Evolutionary conservation across 495 filamentous ascomycete species (phyloP), one percentile per base, ranked within the genome.

Genomic region (Hamigera avellanea): DNA sequence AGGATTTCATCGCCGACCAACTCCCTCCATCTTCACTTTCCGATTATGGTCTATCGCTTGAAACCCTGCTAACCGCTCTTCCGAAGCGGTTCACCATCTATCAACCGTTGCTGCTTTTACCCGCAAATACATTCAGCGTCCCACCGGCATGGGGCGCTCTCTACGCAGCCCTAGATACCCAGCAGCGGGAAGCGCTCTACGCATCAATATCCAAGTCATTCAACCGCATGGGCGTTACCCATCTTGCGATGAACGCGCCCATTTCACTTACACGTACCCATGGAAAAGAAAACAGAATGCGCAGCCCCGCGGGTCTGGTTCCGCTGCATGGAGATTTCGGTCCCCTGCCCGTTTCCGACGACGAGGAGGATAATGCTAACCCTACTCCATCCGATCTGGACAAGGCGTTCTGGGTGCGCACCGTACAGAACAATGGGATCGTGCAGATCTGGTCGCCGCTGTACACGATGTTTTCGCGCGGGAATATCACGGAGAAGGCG

Each of bases 391-490:
- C 45, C 0, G 78, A 86, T 45, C 76, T 85, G 32, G 40, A 57
- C 9, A 29, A 48, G 10, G 80, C 83, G 0, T 78, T 93, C 44
- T 95, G 86, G 85, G 63, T 64, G 10, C 76, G 75, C 3, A 72
- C 72, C 0, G 70, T 76, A 5, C 72, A 63, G 16, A 88, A 95
- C 51, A 83, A 89, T 50, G 77, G 77, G 7, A 80, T 95, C 34
- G 50, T 57, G n/a, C 88, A 95, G 57, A 78, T 67, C 19, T 95
- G 87, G 87, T 78, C 86, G 3, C 88, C 88, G 10, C 57, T 75
- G 0, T 83, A 84, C 59, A 93, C 85, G 10, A 95, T 95, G 88
- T 95, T 95, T 52, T 81, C 75, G 6, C 69, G 84, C 1, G 88
- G 88, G 7, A 95, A 95, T 49, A 59, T 93, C 32, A 78, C 70